Evolutionary conservation across 495 filamentous ascomycete genomes (phyloP).

Genomic region (Astrothelium macrocarpum): DNA sequence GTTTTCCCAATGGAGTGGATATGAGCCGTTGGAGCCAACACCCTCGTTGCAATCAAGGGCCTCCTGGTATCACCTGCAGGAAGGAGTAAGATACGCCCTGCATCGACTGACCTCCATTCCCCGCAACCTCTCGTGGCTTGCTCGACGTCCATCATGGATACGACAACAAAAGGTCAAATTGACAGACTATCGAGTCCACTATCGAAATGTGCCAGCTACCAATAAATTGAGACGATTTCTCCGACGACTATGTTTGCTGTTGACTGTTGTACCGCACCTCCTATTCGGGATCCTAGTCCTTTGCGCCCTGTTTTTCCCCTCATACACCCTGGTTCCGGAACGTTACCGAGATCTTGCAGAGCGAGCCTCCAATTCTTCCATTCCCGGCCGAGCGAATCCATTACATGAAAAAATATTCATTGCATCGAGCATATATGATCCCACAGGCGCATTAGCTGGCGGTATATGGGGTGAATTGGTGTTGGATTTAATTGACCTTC

Average conservation of each 20-base stretch:
- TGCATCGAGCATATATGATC: slow-evolving; percentile 64
- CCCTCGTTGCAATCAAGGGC: background rate
- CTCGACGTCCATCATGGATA: background rate
- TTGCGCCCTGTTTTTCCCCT: slow-evolving; percentile 45
- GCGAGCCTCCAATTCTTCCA: slow-evolving; percentile 28
- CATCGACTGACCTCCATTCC: background rate
- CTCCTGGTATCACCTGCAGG: background rate
- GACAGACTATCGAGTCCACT: background rate
- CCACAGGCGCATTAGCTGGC: slow-evolving; percentile 44
- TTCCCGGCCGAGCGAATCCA: slow-evolving; percentile 51
- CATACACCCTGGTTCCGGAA: slow-evolving; percentile 46
- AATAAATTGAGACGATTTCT: background rate
- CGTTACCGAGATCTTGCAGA: slow-evolving; percentile 41
- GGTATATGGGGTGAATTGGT: slow-evolving; percentile 60
- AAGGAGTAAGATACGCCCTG: background rate
- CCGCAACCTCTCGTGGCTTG: background rate
- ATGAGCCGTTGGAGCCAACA: slow-evolving; percentile 1
- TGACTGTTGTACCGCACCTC: background rate
- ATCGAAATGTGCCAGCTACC: background rate
- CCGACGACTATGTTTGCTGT: background rate
- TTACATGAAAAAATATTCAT: slow-evolving; percentile 63
- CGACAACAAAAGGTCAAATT: background rate
- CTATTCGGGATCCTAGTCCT: slow-evolving; percentile 6
- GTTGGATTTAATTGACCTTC: slow-evolving; percentile 50
- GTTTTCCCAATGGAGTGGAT: slow-evolving; percentile 4